Percentiles rank a stretch among this genome's conserved stretches.
These are phyloP conservation scores for Cercospora canescens DNA, from an alignment of 2,329 filamentous ascomycete genomes.

Conservation along the genomic window DNA sequence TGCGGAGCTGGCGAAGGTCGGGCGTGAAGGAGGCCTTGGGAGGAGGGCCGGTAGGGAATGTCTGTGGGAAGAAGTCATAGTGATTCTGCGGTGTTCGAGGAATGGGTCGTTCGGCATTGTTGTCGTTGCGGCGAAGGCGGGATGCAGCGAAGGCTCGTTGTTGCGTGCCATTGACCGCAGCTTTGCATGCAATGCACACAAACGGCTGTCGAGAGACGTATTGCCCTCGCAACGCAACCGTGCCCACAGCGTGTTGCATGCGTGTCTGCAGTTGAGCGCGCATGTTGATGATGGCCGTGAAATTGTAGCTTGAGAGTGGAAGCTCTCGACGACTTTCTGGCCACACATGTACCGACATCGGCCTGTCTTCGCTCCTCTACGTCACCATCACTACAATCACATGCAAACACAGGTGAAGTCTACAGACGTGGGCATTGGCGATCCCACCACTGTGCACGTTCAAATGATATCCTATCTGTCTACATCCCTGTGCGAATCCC, in stretches of 20 bases:
- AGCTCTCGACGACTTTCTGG: not conserved
- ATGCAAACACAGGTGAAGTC: not conserved
- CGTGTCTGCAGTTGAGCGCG: not conserved
- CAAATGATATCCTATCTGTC: not conserved
- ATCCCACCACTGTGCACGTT: not conserved
- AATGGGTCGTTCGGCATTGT: slow-evolving; percentile 5
- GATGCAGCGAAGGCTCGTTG: not conserved
- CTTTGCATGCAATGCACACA: slow-evolving; percentile 23
- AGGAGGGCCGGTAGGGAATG: slow-evolving; percentile 75
- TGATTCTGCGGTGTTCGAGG: slow-evolving; percentile 54
- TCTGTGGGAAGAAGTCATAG: slow-evolving; percentile 85
- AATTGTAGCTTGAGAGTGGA: not conserved
- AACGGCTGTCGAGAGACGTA: slow-evolving; percentile 13
- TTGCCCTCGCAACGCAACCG: not conserved
- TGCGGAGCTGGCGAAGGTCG: slow-evolving; percentile 67
- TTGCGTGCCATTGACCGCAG: slow-evolving; percentile 2
- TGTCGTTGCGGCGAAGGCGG: not conserved
- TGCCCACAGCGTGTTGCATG: not conserved
- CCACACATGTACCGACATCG: not conserved
- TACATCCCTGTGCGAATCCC: not conserved
- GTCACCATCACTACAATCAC: not conserved
- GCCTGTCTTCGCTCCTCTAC: not conserved
- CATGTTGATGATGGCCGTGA: not conserved
- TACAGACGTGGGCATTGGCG: not conserved
- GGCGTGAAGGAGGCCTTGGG: slow-evolving; percentile 75